Evolutionary conservation across 768 basidiomycete species (phyloP), one percentile per base, ranked within the genome.

Genomic region (Cyathus striatus): DNA sequence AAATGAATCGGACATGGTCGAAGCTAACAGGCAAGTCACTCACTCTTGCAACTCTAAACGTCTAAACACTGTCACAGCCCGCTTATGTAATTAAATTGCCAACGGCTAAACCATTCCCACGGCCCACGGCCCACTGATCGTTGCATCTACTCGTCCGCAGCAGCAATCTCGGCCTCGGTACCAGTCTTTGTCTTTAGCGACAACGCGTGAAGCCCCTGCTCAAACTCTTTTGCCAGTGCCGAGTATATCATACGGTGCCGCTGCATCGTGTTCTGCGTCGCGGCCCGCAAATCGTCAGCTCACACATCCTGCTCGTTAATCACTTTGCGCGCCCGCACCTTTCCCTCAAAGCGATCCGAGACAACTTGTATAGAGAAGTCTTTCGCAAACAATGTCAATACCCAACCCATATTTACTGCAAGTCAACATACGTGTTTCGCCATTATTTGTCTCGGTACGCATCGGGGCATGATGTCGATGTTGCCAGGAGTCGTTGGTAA

Each of bases 401-500:
- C 55, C 45, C 22, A 43, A 27, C 40, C 18, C 40, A 25, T 35
- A 42, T 32, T 20, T 33, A 35, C 13, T 41, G 10, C 41, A 46
- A 47, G 40, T 27, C 38, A 36, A 76, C 85, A 53, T 72, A 92
- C 90, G 90, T 38, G 90, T 87, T 72, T 91, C 90, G 45, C 81
- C 82, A 55, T 71, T 80, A 49, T 76, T 80, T 43, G 73, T 77
- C 60, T 78, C 70, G 34, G 72, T 81, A 58, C 76, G 75, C 90
- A 92, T 92, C 37, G 90, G 72, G 43, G 75, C 74, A 65, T 92
- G 90, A 67, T 91, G 85, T 55, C 85, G 77, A 63, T 92, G 90
- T 65, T 86, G 73, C 77, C 79, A 82, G 41, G 90, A 91, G 55
- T 92, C 85, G 63, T 92, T 92, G 25, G 72, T 72, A 57, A 92